phyloP scores from a whole-genome alignment of 2,329 filamentous ascomycete species.

The Paecilomyces sp. region DNA sequence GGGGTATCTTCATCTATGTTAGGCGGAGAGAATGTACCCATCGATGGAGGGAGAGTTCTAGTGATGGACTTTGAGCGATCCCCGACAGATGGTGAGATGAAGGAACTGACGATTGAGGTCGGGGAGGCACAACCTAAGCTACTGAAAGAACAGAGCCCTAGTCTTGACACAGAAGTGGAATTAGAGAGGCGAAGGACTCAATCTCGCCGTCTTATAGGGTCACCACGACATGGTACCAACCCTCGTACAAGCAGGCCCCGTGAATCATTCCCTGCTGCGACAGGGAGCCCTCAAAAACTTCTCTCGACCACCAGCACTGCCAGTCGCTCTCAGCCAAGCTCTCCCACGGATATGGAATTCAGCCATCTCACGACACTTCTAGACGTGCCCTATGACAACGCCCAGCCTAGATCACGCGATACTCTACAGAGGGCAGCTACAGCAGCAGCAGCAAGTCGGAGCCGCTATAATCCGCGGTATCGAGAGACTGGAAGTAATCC shows the following conservation, averaged over 20 bases:
- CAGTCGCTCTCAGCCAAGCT: conserved; percentile 19
- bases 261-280: conserved; percentile 17
- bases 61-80: conserved; percentile 68
- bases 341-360: conserved; percentile 13
- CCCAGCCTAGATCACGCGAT: conserved; percentile 61
- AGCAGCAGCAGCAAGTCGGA: conserved; percentile 66
- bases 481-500: conserved; percentile 9
- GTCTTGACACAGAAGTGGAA: conserved; percentile 71
- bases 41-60: conserved; percentile 69
- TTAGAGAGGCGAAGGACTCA: conserved; percentile 69
- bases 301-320: conserved; percentile 14
- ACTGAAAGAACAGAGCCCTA: conserved; percentile 65
- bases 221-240: conserved; percentile 33
- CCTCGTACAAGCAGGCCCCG: conserved; percentile 14
- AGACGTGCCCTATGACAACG: conserved; percentile 67
- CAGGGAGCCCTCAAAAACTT: conserved; percentile 8
- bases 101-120: conserved; percentile 63
- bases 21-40: conserved; percentile 66
- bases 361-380: conserved; percentile 48
- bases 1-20: conserved; percentile 53
- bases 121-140: conserved; percentile 63
- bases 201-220: conserved; percentile 46
- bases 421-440: conserved; percentile 65
- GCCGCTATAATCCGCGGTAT: conserved; percentile 52
- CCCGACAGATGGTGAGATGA: conserved; percentile 47